Base-by-base conservation (phyloP, 2,329 filamentous ascomycete species). In the Escovopsis weberi region DNA sequence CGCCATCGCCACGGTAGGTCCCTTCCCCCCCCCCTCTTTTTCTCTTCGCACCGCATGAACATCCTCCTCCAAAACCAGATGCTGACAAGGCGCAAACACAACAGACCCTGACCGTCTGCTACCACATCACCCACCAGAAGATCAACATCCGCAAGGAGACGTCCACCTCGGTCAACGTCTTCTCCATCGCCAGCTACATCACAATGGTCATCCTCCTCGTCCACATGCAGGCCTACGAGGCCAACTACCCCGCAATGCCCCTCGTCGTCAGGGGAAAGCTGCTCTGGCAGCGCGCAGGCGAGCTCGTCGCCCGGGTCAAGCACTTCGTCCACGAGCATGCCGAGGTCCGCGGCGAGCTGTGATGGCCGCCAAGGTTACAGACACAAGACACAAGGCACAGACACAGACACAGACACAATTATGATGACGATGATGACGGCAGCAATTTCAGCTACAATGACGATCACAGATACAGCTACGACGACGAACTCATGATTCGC, bases 131-230 rank as follows among this genome's bases (percentile, higher is more conserved):
- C 12, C 80, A 87, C 59, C 79, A 82, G 51, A 82, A 82, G 55
- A 82, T 85, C 56, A 85, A 79, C 54, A 87, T 87, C 52, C 77
- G 80, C 54, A 85, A 83, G 55, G 82, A 86, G 63, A 87, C 82
- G 1, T 78, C 78, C 38, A 81, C 81, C 9, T 84, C 81, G n/a
- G 72, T 87, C 48, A 78, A 79, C 51, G 78, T 86, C 49, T 84
- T 87, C 56, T 85, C 80, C 41, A 75, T 83, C 48, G 79, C 81
- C 33, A 83, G 78, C 61, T 86, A 84, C 62, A 71, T 85, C 52
- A 85, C 75, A 62, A 83, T 87, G 78, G 72, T 78, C 42, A 72
- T 74, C 10, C 62, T 87, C 40, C 67, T 87, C 18, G 61, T 76
- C 9, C 78, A 85, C 55, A 68, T 83, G 43, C 78, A 86, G 56